A percentile compares a stretch with the other conserved stretches of the same genome.
These are phyloP conservation scores for Scortechinia acanthostroma DNA, from an alignment of 2,329 filamentous ascomycete genomes.

Conservation along the genomic window DNA sequence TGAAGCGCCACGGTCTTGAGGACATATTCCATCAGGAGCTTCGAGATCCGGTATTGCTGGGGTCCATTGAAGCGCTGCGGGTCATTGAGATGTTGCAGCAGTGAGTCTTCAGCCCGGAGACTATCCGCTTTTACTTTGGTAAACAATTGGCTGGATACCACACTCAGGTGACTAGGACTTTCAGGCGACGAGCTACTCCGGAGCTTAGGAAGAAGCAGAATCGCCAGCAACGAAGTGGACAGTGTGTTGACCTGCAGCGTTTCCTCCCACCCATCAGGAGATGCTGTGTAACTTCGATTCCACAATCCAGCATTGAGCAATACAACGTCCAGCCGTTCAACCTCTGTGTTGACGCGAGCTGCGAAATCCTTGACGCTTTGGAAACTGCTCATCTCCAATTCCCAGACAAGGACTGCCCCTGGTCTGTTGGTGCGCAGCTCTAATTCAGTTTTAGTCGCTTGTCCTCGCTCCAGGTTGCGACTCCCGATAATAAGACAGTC, in stretches of 20 bases:
- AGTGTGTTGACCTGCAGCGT: constrained; percentile 50
- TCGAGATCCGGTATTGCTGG: not conserved
- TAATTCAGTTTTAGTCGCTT: constrained; percentile 24
- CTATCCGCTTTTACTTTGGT: not conserved
- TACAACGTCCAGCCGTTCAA: constrained; percentile 13
- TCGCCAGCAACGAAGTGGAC: constrained; percentile 42
- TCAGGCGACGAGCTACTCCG: not conserved
- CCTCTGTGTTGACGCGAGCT: constrained; percentile 9
- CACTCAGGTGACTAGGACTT: not conserved
- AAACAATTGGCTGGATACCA: constrained; percentile 1
- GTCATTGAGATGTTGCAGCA: not conserved
- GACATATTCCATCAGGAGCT: not conserved
- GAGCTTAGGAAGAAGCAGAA: constrained; percentile 27
- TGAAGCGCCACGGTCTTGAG: not conserved
- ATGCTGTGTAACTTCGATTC: constrained; percentile 7
- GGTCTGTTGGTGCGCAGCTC: constrained; percentile 11
- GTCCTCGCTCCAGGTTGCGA: constrained; percentile 22
- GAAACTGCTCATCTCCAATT: constrained; percentile 14
- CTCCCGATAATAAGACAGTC: constrained; percentile 27
- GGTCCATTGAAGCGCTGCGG: not conserved
- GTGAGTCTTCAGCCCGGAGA: not conserved
- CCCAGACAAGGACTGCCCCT: constrained; percentile 10
- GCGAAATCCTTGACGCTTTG: constrained; percentile 10
- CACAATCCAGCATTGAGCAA: constrained; percentile 17
- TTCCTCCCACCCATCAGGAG: constrained; percentile 35